Base-by-base conservation (phyloP, 306 rosid species). In the Prinsepia uniflora region DNA sequence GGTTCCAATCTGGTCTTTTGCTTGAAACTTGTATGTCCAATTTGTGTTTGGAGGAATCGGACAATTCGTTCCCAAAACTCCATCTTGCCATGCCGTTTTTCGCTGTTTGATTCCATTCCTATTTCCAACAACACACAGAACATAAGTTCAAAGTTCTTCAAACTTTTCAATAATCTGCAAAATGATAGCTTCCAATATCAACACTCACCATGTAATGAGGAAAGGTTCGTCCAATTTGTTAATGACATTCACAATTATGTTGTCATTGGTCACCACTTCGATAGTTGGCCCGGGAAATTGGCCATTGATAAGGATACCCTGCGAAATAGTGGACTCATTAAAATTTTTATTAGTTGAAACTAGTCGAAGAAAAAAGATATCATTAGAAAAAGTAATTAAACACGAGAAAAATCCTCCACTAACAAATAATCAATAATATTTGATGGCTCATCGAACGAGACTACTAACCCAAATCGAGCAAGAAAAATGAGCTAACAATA, bases 1-100 rank as follows among this genome's bases (percentile, higher is more conserved):
- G 30, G 96, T 87, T 68, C 98, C 98, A 30, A 93, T 78, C 81
- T 90, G 98, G 75, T 93, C 98, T 68, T 93, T 93, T 0, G 76
- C 57, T 70, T 93, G 98, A 74, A 93, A 90, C 72, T 81, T 84
- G 87, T 90, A 93, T 41, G 90, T 88, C 96, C 96, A 93, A 43
- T 84, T 93, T n/a, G 86, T 10, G 39, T 87, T 88, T 0, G 92
- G 97, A 68, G 92, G 97, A 18, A 93, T 90, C 1, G 98, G 88
- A 58, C 98, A 93, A 69, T 93, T 88, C 5, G 96, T 93, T 70
- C 97, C 98, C 9, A 88, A 70, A 7, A 88, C 94, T 34, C 98
- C 98, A 68, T 93, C 97, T 80, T 93, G 84, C 97, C 98, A 93
- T 43, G 93, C n/a, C n/a, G n/a, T 85, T 71, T 71, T 88, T 72